phyloP scores from a whole-genome alignment of 768 basidiomycete genomes.

The Pleurotus ostreatus region DNA sequence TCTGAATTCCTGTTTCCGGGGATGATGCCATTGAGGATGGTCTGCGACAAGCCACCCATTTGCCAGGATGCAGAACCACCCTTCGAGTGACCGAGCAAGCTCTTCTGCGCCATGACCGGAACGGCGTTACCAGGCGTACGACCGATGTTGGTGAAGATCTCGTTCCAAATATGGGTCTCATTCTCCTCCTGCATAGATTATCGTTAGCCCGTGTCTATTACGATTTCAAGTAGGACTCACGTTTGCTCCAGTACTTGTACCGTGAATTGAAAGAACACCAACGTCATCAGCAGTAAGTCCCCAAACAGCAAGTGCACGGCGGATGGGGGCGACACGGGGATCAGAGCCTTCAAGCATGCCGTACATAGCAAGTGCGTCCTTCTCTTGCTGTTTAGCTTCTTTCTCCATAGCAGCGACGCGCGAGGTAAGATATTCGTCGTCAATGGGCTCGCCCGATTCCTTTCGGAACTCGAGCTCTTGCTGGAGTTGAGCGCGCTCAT shows the following conservation, averaged over 20 bases:
- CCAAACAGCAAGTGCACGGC: conserved; percentile 96
- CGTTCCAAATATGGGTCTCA: conserved; percentile 96
- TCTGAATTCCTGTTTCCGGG: conserved; percentile 97
- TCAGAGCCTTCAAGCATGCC: conserved; percentile 93
- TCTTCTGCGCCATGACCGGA: conserved; percentile 97
- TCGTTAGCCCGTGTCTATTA: background rate
- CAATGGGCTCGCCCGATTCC: conserved; percentile 42
- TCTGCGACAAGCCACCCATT: conserved; percentile 87
- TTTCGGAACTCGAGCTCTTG: conserved; percentile 69
- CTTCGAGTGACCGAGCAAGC: conserved; percentile 94
- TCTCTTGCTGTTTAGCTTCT: conserved; percentile 90
- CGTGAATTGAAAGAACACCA: conserved; percentile 85
- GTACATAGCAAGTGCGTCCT: conserved; percentile 87
- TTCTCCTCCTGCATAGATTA: conserved; percentile 74
- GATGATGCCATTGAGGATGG: conserved; percentile 78
- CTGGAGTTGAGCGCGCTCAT: conserved; percentile 83
- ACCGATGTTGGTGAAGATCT: conserved; percentile 82
- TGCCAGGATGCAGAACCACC: conserved; percentile 99
- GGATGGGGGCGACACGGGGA: conserved; percentile 83
- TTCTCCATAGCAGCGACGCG: conserved; percentile 83
- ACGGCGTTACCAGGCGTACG: conserved; percentile 96
- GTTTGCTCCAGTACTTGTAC: conserved; percentile 84
- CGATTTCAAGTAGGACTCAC: conserved; percentile 29
- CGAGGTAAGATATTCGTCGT: conserved; percentile 68
- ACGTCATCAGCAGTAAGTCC: conserved; percentile 91